Evolutionary conservation across 2,329 filamentous ascomycete species (phyloP).

Genomic region (Didymosphaeria variabile): DNA sequence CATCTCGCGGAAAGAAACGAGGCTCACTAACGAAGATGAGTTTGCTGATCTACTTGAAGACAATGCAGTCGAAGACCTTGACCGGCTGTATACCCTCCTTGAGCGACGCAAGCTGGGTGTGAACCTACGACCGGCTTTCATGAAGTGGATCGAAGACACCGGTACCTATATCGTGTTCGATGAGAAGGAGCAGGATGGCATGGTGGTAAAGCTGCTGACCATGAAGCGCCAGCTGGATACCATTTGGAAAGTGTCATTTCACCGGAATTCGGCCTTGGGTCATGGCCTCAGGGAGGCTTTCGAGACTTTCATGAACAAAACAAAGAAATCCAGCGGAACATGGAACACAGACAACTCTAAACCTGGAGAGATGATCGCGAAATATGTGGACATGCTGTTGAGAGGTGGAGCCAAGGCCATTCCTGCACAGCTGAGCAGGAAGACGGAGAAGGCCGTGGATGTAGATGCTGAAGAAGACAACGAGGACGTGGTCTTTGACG

Average conservation of each 20-base stretch:
- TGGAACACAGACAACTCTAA: slow-evolving; percentile 89
- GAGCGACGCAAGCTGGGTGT: slow-evolving; percentile 74
- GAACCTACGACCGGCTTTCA: slow-evolving; percentile 76
- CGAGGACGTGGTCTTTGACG: slow-evolving; percentile 74
- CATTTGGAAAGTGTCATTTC: slow-evolving; percentile 79
- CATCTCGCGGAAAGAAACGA: slow-evolving; percentile 70
- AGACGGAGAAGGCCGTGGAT: slow-evolving; percentile 63
- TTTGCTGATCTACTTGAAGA: slow-evolving; percentile 77
- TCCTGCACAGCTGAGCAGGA: slow-evolving; percentile 71
- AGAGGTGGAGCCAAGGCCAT: slow-evolving; percentile 87
- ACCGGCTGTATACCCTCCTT: slow-evolving; percentile 80
- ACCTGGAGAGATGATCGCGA: slow-evolving; percentile 98
- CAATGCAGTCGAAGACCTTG: slow-evolving; percentile 74
- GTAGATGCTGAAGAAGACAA: slow-evolving; percentile 69
- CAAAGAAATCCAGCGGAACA: slow-evolving; percentile 72
- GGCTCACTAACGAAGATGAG: slow-evolving; percentile 67
- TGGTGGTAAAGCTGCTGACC: slow-evolving; percentile 83
- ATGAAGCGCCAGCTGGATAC: slow-evolving; percentile 82
- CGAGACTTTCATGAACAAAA: slow-evolving; percentile 89
- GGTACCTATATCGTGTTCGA: slow-evolving; percentile 84
- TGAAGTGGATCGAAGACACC: slow-evolving; percentile 77
- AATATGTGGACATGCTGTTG: slow-evolving; percentile 90
- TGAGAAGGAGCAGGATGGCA: slow-evolving; percentile 78
- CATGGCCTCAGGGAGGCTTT: slow-evolving; percentile 87
- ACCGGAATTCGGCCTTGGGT: slow-evolving; percentile 76